Evolutionary conservation across 177 flowering plant genomes (phyloP), one percentile per base, ranked within the genome.

Genomic region (Vitis hybrid): DNA sequence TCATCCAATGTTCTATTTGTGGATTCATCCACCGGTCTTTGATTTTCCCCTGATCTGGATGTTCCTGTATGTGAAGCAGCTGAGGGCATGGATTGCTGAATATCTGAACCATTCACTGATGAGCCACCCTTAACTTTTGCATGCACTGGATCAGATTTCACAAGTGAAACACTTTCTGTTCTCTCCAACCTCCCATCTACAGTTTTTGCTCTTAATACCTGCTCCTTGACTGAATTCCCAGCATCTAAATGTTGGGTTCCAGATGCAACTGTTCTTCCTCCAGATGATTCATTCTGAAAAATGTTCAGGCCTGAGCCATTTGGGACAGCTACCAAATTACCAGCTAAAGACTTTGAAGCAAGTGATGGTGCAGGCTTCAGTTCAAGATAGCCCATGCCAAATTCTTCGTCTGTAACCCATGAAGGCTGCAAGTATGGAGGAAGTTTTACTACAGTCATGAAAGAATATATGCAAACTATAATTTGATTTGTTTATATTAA

Each of bases 361-460:
- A 81, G 73, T 17, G 88, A 63, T 63, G 86, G 78, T 56, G 88
- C 83, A 63, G 97, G 88, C 85, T 93, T 96, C 64, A 91, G 51
- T 41, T 93, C 97, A 79, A 91, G 79, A 79, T 81, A 81, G n/a
- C 99, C 99, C 97, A 90, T 96, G 71, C 97, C 83, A 84, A 96
- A 96, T 76, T 96, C 99, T 70, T 96, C 99, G 73, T 96, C 99
- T 11, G 97, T 85, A 71, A 94, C 93, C 99, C 99, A 96, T 52
- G 91, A 87, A 64, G 91, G 84, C 99, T 96, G 90, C 66, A 78
- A 24, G 65, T 52, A 2, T 55, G 3, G 48, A 62, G 67, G 58
- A 63, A 18, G 58, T 4, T 30, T 58, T 55, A 58, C 20, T 61
- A 11, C 11, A 67, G 30, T 27, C 30, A 27, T 27, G 30, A 41